Evolutionary conservation across 2,329 filamentous ascomycete species (phyloP), one percentile per base, ranked within the genome.

Genomic region (Colletotrichum tofieldiae): DNA sequence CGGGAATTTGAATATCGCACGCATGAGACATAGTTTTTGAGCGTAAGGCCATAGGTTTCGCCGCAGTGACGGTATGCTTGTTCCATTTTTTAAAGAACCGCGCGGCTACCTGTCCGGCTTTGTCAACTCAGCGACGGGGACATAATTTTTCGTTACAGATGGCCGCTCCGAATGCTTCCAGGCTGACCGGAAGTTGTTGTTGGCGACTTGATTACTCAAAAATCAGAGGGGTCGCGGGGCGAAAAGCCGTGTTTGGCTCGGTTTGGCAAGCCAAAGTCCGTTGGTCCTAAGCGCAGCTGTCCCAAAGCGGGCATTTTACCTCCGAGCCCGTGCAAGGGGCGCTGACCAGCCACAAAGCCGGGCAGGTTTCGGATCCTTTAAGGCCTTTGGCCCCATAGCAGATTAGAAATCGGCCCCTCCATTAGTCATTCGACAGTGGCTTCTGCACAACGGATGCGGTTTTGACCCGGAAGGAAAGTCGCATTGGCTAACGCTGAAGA

Each of bases 391-490:
- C 26, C 29, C 41, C 26, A 3, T 29, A 39, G 29, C 12, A 47
- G 41, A 39, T 60, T 52, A 63, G 23, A 20, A 63, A 63, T 63
- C 47, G 35, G 37, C n/a, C 45, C 9, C 60, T 23, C 35, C 35
- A 52, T 63, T 63, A 41, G 60, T 63, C n/a, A 63, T 20, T 47
- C 32, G 5, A 32, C 26, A 45, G 23, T 35, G n/a, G 58, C 29
- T 18, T 37, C 18, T 7, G 18, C n/a, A 39, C 58, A n/a, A 12
- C 41, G 39, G 23, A 60, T 60, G 58, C 58, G 23, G 23, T n/a
- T 56, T 56, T 29, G 5, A 26, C 23, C 23, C 23, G 23, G 23
- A 26, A 26, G 23, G 23, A 26, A 26, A 26, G 23, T 26, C 23
- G 23, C 20, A 16, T 32, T 32, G 29, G 29, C 29, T 32, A 6